A percentile compares a stretch with the other conserved stretches of the same genome.
Conservation (phyloP, 345 rosid species). For the Sonneratia caseolaris region DNA sequence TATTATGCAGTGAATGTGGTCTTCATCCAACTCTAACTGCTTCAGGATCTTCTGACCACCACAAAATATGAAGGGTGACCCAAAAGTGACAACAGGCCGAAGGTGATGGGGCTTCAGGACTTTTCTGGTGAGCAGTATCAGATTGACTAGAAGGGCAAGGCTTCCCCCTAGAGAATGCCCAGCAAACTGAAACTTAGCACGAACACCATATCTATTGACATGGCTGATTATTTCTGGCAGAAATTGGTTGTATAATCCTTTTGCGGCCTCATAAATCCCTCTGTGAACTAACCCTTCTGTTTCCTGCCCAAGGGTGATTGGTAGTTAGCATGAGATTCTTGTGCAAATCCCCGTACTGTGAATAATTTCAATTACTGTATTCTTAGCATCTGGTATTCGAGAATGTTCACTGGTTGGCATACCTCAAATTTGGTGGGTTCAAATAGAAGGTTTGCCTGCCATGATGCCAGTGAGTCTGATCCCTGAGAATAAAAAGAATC, state of each 20-base stretch:
- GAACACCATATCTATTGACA: slow-evolving; percentile 43
- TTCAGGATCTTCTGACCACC: slow-evolving; percentile 64
- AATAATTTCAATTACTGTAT: no score
- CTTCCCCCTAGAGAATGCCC: slow-evolving; percentile 98
- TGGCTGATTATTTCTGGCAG: slow-evolving; percentile 66
- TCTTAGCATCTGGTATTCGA: neutral
- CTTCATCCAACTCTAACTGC: slow-evolving; percentile 64
- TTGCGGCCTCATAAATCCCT: slow-evolving; percentile 94
- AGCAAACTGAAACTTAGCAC: slow-evolving; percentile 70
- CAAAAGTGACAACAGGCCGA: slow-evolving; percentile 66
- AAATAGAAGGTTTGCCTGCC: slow-evolving; percentile 88
- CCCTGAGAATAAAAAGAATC: slow-evolving; percentile 34
- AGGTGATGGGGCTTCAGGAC: slow-evolving; percentile 45
- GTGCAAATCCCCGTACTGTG: neutral
- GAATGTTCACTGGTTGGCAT: slow-evolving; percentile 4
- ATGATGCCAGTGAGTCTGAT: slow-evolving; percentile 80
- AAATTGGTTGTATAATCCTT: slow-evolving; percentile 74
- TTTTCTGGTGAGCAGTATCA: slow-evolving; percentile 59
- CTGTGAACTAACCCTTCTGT: slow-evolving; percentile 79
- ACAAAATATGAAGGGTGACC: slow-evolving; percentile 83
- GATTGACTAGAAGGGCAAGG: slow-evolving; percentile 60
- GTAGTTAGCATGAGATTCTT: neutral
- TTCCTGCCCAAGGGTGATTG: slow-evolving; percentile 29
- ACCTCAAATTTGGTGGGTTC: slow-evolving; percentile 89
- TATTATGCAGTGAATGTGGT: slow-evolving; percentile 54